These are phyloP conservation scores for Solanum dulcamara DNA, from an alignment of 257 asterid species.

Conservation along the genomic window DNA sequence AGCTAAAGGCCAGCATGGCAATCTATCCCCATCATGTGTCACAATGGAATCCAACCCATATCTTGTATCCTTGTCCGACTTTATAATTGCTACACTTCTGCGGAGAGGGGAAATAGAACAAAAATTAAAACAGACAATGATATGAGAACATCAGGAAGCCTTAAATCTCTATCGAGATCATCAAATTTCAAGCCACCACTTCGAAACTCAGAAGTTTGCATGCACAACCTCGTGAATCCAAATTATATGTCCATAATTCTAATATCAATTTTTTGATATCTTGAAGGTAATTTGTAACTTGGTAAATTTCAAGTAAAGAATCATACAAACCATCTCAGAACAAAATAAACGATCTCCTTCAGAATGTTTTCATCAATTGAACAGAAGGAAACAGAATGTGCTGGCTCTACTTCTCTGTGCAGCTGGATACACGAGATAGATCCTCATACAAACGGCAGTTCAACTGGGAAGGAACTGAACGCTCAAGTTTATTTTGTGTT, in stretches of 20 bases:
- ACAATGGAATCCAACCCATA: slow-evolving; percentile 69
- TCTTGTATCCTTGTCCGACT: slow-evolving; percentile 71
- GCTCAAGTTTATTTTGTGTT: neutral
- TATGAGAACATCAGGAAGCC: neutral
- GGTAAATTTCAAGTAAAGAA: neutral
- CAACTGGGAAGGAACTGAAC: neutral
- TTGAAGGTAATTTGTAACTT: neutral
- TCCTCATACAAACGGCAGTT: neutral
- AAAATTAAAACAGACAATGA: neutral
- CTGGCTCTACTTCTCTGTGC: neutral
- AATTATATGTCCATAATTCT: neutral
- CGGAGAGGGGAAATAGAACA: slow-evolving; percentile 1
- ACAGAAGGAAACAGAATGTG: neutral
- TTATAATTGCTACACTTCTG: slow-evolving; percentile 74
- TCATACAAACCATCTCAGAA: neutral
- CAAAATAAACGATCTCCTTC: neutral
- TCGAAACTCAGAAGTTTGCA: neutral
- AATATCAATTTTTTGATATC: neutral
- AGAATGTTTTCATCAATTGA: neutral
- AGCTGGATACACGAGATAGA: neutral
- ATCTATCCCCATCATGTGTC: slow-evolving; percentile 81
- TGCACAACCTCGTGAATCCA: neutral
- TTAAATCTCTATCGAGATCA: neutral
- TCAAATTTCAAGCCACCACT: neutral
- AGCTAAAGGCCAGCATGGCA: slow-evolving; percentile 74